Evolutionary conservation across 768 basidiomycete species (phyloP), one percentile per base, ranked within the genome.

Genomic region (Rhodotorula toruloides): DNA sequence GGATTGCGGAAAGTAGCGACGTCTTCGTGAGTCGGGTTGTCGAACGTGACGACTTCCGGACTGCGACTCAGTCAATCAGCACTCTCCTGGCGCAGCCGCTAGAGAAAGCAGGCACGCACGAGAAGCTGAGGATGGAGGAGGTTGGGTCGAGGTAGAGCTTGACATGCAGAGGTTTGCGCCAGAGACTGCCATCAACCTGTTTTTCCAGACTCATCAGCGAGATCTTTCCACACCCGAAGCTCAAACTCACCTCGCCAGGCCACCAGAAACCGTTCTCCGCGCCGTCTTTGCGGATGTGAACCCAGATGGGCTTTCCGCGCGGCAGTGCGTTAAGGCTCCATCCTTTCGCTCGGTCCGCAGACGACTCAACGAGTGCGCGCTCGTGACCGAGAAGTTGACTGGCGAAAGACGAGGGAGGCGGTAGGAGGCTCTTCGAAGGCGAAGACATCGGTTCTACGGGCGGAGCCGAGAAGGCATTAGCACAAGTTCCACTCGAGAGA

Each of bases 201-300:
- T 19, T 12, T 1, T n/a, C n/a, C 7, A 25, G 12, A 29, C 42
- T 43, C 42, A 9, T 25, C 19, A 42, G 11, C 21, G 29, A n/a
- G 7, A 21, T 19, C 25, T 3, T 12, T 10, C n/a, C n/a, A n/a
- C n/a, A n/a, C n/a, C n/a, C 14, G 17, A 39, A n/a, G 48, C 34
- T 11, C 6, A 12, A 3, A 34, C 61, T 31, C 37, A 67, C 65
- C 42, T 48, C 27, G 4, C 40, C 65, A 4, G 57, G 47, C 65
- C 65, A 67, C 65, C 65, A 67, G 31, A 62, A 67, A 10, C 65
- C 60, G 10, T 34, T 50, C 32, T 48, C 31, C 21, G 22, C 53
- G 19, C 7, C 54, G 0, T 27, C 50, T 14, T 29, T 37, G 55
- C 48, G 22, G 5, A 67, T 32, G n/a, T 67, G 65, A 4, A 46